A percentile compares a stretch with the other conserved stretches of the same genome.
Conservation (phyloP, 2,329 filamentous ascomycete genomes). For the Cadophora sp. region DNA sequence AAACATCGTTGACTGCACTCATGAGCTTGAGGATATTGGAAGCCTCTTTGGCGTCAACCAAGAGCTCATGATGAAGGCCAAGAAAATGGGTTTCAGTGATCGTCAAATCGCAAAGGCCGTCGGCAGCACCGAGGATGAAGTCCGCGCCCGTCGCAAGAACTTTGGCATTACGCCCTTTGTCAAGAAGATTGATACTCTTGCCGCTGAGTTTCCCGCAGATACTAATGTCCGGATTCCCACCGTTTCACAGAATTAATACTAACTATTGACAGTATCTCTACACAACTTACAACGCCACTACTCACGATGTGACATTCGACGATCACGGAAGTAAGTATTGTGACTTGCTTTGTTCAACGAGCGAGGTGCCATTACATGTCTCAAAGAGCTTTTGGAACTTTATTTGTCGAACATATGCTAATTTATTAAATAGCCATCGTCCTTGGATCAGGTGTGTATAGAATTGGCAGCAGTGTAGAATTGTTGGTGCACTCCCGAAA, state of each 20-base stretch:
- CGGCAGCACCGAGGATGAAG: slow-evolving; percentile 85
- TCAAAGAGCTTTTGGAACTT: no score
- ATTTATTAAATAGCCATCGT: slow-evolving; percentile 58
- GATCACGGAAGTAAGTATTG: slow-evolving; percentile 69
- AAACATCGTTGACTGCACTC: slow-evolving; percentile 92
- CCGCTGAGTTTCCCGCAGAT: slow-evolving; percentile 92
- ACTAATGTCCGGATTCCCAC: slow-evolving; percentile 64
- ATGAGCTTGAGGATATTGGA: slow-evolving; percentile 83
- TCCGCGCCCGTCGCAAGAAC: slow-evolving; percentile 81
- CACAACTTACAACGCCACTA: slow-evolving; percentile 95
- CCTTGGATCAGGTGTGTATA: slow-evolving; percentile 93
- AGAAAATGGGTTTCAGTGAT: slow-evolving; percentile 98
- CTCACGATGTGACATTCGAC: slow-evolving; percentile 92
- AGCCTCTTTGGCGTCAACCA: slow-evolving; percentile 85
- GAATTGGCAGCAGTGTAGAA: slow-evolving; percentile 96
- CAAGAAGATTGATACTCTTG: slow-evolving; percentile 97
- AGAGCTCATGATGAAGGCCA: slow-evolving; percentile 87
- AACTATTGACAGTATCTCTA: slow-evolving; percentile 54
- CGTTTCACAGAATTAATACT: not conserved
- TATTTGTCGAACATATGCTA: not conserved
- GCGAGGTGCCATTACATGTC: not conserved
- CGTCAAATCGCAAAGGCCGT: slow-evolving; percentile 90
- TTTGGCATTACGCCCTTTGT: slow-evolving; percentile 95
- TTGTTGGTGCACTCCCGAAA: slow-evolving; percentile 54
- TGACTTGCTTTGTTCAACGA: not conserved